Conservation (phyloP, 352 stramenopile genomes). For the Phytophthora uliginosa region DNA sequence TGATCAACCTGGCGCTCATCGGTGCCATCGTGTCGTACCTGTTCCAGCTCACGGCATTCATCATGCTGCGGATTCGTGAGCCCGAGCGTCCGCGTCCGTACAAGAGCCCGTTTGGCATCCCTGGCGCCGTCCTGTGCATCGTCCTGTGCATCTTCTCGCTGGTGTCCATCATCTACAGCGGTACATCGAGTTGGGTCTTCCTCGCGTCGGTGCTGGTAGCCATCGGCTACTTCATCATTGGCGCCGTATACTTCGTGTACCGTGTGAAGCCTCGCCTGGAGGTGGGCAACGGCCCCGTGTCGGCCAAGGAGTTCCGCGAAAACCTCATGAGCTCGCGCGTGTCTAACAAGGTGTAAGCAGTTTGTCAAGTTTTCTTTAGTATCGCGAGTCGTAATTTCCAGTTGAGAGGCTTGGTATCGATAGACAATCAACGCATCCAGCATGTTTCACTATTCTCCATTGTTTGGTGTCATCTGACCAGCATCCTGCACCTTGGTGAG, state of each 20-base stretch:
- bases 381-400: conserved; percentile 2
- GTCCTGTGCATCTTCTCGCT: conserved; percentile 57
- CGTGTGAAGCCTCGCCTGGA: conserved; percentile 46
- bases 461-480: neutral
- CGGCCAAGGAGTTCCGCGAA: conserved; percentile 53
- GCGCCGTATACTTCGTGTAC: conserved; percentile 55
- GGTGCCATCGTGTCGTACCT: conserved; percentile 70
- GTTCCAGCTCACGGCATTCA: conserved; percentile 69
- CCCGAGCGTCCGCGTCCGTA: conserved; percentile 61
- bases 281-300: conserved; percentile 26
- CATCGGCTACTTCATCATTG: conserved; percentile 54
- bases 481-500: neutral
- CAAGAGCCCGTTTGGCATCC: conserved; percentile 61
- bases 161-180: conserved; percentile 70
- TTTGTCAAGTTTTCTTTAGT: neutral
- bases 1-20: conserved; percentile 72
- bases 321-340: conserved; percentile 46
- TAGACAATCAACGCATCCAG: conserved; percentile 2
- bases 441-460: neutral
- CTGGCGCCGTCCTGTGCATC: conserved; percentile 54
- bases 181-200: conserved; percentile 57
- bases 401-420: neutral
- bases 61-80: conserved; percentile 62
- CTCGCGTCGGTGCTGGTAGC: conserved; percentile 58
- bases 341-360: conserved; percentile 36